phyloP scores from a whole-genome alignment of 2,329 filamentous ascomycete genomes.

The Microdochium trichocladiopsis region DNA sequence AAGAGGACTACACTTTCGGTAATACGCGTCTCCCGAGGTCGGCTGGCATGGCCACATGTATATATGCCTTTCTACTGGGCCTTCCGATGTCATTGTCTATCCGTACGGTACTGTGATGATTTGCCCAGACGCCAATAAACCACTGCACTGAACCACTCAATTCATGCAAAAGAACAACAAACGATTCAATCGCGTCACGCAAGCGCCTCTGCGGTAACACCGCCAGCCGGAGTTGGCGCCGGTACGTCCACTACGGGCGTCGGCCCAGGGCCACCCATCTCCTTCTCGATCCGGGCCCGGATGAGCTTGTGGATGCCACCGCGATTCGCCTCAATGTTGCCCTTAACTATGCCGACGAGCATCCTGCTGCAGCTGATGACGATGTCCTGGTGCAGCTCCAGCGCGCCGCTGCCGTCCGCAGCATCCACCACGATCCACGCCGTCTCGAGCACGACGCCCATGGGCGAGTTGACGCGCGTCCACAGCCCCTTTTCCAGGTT shows the following conservation, averaged over 20 bases:
- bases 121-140: no score
- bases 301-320: slow-evolving; percentile 42
- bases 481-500: slow-evolving; percentile 41
- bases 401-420: slow-evolving; percentile 8
- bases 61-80: no score
- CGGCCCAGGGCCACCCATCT: slow-evolving; percentile 7
- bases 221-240: neutral
- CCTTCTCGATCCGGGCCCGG: slow-evolving; percentile 26
- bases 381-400: slow-evolving; percentile 41
- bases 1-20: no score
- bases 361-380: slow-evolving; percentile 42
- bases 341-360: slow-evolving; percentile 39
- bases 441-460: slow-evolving; percentile 46
- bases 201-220: neutral
- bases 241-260: neutral
- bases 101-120: no score
- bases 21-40: no score
- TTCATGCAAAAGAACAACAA: no score
- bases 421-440: slow-evolving; percentile 30
- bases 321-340: slow-evolving; percentile 44
- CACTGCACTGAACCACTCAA: no score
- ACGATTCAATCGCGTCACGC: no score
- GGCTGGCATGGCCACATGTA: no score
- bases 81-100: no score
- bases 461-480: slow-evolving; percentile 41